phyloP scores from a whole-genome alignment of 1,139 yeast genomes.

The Saccharomycopsis phalli region DNA sequence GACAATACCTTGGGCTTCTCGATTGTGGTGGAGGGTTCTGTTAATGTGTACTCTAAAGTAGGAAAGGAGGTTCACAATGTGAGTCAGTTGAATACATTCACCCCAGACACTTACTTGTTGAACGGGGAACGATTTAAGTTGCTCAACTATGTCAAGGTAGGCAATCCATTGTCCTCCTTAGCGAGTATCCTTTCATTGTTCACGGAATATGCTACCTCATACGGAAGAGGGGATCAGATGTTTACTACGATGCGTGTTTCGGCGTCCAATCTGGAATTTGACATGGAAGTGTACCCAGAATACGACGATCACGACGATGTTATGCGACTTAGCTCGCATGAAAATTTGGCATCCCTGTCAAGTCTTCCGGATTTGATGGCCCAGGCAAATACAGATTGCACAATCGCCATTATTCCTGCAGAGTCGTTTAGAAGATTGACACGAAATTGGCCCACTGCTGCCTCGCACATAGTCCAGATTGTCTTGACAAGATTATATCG shows the following conservation, averaged over 20 bases:
- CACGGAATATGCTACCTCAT: slow-evolving; percentile 29
- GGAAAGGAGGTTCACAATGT: slow-evolving; percentile 20
- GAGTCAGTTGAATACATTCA: slow-evolving; percentile 15
- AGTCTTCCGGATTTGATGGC: slow-evolving; percentile 31
- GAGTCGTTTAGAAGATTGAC: slow-evolving; percentile 72
- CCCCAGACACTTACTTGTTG: slow-evolving; percentile 32
- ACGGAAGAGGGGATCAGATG: slow-evolving; percentile 1
- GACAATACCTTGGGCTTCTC: slow-evolving; percentile 78
- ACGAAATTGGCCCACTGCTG: slow-evolving; percentile 72
- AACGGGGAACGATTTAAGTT: slow-evolving; percentile 59
- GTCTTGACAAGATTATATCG: slow-evolving; percentile 78
- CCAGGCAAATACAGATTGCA: slow-evolving; percentile 45
- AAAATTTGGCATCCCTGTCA: neutral
- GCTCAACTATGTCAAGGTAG: slow-evolving; percentile 76
- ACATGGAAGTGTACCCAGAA: neutral
- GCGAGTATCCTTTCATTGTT: slow-evolving; percentile 70
- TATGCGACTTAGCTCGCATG: neutral
- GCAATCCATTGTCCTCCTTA: slow-evolving; percentile 77
- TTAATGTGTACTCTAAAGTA: slow-evolving; percentile 66
- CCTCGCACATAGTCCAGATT: slow-evolving; percentile 92
- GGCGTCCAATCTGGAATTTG: slow-evolving; percentile 3
- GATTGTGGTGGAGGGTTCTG: slow-evolving; percentile 88
- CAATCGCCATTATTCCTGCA: slow-evolving; percentile 87
- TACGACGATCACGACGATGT: neutral
- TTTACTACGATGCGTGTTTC: slow-evolving; percentile 1